These are phyloP conservation scores for Exophiala dermatitidis DNA, from an alignment of 2,329 filamentous ascomycete genomes.

Conservation along the genomic window DNA sequence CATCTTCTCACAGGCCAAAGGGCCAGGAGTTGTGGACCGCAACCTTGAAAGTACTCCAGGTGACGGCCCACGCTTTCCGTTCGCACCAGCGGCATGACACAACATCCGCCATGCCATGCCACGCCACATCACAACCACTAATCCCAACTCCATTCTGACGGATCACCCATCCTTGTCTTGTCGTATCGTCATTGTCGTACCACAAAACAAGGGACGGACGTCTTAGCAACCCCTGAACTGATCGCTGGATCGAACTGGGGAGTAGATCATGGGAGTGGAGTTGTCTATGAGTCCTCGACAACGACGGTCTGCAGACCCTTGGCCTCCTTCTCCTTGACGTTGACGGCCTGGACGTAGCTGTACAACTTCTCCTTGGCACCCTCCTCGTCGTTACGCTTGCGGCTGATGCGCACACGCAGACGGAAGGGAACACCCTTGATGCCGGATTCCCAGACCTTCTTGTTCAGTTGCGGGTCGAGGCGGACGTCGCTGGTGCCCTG, in stretches of 20 bases:
- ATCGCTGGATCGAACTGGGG: neutral
- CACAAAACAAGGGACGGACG: too few relatives aligned
- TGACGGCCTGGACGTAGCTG: conserved; percentile 99
- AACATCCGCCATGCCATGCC: too few relatives aligned
- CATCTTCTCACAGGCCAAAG: too few relatives aligned
- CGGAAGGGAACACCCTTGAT: conserved; percentile 98
- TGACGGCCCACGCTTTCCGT: too few relatives aligned
- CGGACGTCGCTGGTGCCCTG: conserved; percentile 96
- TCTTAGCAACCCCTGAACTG: neutral
- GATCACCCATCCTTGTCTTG: too few relatives aligned
- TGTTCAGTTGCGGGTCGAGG: conserved; percentile 97
- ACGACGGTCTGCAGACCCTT: conserved; percentile 93
- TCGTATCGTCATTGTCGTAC: too few relatives aligned
- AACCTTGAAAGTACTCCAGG: too few relatives aligned
- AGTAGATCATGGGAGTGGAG: neutral
- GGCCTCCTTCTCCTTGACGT: conserved; percentile 78
- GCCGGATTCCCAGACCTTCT: conserved; percentile 99
- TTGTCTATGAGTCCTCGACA: conserved; percentile 58
- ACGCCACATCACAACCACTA: too few relatives aligned
- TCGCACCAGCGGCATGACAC: too few relatives aligned
- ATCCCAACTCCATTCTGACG: too few relatives aligned
- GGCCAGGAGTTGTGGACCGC: too few relatives aligned
- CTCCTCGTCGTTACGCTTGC: conserved; percentile 99
- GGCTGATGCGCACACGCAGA: conserved; percentile 94
- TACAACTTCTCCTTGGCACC: conserved; percentile 99